Evolutionary conservation across 2,329 filamentous ascomycete species (phyloP), one percentile per base, ranked within the genome.

Genomic region (Colletotrichum cuscutae): DNA sequence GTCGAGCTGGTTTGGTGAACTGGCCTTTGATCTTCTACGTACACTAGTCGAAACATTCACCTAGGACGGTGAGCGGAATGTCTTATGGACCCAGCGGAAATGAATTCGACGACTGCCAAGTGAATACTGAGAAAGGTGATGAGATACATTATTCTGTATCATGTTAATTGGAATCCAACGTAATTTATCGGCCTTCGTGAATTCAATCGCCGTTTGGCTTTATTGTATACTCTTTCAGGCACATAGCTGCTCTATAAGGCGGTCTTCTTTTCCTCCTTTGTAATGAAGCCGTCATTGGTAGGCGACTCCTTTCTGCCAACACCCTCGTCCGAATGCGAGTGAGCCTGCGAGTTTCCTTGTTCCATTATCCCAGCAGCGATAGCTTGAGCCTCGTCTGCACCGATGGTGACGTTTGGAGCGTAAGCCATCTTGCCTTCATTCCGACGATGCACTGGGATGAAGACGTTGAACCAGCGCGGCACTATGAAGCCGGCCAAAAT

Each of bases 391-490:
- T 75, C 74, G 15, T 74, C 68, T 24, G 72, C 68, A 0, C 74
- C 74, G 2, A 72, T 67, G 8, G 61, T 75, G 2, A 74, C 30
- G 15, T 64, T 53, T 2, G 76, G 73, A 1, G 74, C 78, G 52
- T 77, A 78, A 22, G 76, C 65, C 13, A 79, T 75, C 67, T 79
- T 83, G 9, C 87, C 88, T 65, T 90, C 88, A 8, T 79, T 79
- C 0, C 83, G 80, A 1, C 88, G 83, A 3, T 82, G 76, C 0
- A 81, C 76, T 0, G 88, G 88, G 42, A 90, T 85, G 42, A 90
- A 84, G 4, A 84, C 79, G 75, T 89, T 83, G 75, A 87, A 89
- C 79, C 88, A 90, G 11, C 86, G 82, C 3, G 89, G 89, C 35
- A 88, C 77, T 5, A 89, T 79, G 53, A 89, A 84, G 6, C 87